These are phyloP conservation scores for Closterium sp. DNA, from an alignment of 139 green algal species.

Conservation along the genomic window DNA sequence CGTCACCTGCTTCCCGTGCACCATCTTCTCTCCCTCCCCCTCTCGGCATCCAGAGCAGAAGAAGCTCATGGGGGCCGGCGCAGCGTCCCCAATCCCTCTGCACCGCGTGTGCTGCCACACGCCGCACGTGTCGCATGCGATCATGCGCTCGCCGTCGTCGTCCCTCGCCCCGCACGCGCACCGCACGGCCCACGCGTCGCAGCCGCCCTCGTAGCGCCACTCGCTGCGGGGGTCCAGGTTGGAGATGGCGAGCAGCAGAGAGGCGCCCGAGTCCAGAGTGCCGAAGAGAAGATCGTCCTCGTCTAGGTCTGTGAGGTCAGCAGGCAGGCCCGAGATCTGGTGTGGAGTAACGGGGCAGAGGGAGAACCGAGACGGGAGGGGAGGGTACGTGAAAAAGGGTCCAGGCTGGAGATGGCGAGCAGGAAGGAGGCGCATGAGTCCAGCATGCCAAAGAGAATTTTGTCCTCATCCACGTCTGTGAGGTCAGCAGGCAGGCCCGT, in stretches of 20 bases:
- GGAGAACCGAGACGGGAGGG: neutral
- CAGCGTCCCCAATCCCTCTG: constrained; percentile 63
- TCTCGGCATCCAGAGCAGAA: neutral
- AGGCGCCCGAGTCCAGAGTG: neutral
- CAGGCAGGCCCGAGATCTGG: neutral
- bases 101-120: constrained; percentile 87
- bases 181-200: constrained; percentile 81
- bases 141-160: constrained; percentile 94
- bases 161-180: constrained; percentile 76
- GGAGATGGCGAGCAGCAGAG: neutral
- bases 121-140: constrained; percentile 81
- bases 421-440: neutral
- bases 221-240: neutral
- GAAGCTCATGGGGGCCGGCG: neutral
- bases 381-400: neutral
- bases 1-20: neutral
- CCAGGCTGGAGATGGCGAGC: neutral
- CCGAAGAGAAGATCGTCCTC: constrained; percentile 13
- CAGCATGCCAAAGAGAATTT: neutral
- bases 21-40: neutral
- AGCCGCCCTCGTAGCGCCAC: constrained; percentile 54
- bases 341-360: neutral
- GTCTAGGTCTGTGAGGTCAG: neutral
- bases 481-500: neutral
- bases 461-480: neutral